Evolutionary conservation across 768 basidiomycete genomes (phyloP).

Genomic region (Mycena epipterygia): DNA sequence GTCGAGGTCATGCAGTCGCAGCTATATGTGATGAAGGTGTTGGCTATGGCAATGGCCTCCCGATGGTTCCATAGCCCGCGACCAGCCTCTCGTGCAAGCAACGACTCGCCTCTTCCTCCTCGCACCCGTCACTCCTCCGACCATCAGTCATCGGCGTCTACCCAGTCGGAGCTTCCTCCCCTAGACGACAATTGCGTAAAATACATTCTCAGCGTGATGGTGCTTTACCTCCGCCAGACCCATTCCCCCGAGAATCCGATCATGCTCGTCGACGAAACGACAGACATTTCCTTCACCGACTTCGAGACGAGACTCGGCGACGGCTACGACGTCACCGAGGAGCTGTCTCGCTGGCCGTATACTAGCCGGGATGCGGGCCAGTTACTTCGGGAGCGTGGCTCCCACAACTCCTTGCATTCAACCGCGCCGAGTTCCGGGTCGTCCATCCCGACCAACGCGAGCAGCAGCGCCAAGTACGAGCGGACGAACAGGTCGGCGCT

Average conservation of each 20-base stretch:
- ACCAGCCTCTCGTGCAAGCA: conserved; percentile 59
- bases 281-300: conserved; percentile 79
- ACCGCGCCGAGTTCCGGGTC: conserved; percentile 50
- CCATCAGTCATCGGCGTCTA: conserved; percentile 53
- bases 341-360: neutral
- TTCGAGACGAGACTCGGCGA: conserved; percentile 75
- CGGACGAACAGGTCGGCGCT: conserved; percentile 73
- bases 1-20: conserved; percentile 89
- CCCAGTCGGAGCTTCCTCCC: conserved; percentile 76
- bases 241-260: conserved; percentile 66
- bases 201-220: conserved; percentile 87
- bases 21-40: conserved; percentile 85
- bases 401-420: conserved; percentile 1
- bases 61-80: conserved; percentile 73
- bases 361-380: conserved; percentile 33
- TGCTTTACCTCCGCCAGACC: conserved; percentile 84
- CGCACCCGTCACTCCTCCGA: conserved; percentile 59
- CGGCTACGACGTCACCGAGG: conserved; percentile 55
- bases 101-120: conserved; percentile 55
- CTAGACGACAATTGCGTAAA: conserved; percentile 87
- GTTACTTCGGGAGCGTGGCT: neutral
- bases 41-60: conserved; percentile 82
- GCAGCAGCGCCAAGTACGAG: conserved; percentile 65
- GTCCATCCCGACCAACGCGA: conserved; percentile 57
- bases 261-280: conserved; percentile 70